phyloP scores from a whole-genome alignment of 768 basidiomycete species.

The Vishniacozyma victoriae region DNA sequence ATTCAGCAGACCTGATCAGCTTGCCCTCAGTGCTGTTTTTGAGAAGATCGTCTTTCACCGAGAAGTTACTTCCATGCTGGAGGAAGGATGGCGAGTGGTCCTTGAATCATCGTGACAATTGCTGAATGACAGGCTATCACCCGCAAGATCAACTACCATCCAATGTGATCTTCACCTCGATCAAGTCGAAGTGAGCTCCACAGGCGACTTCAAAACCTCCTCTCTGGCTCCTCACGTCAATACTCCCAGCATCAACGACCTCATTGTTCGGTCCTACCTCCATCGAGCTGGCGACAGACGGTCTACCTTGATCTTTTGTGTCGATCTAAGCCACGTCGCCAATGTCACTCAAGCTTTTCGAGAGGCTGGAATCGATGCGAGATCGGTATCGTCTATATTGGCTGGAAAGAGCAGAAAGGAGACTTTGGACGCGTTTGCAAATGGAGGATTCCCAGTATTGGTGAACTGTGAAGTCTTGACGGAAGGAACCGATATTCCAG shows the following conservation, averaged over 20 bases:
- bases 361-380: constrained; percentile 71
- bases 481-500: constrained; percentile 91
- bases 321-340: constrained; percentile 72
- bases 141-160: constrained; percentile 78
- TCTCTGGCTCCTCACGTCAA: constrained; percentile 79
- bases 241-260: constrained; percentile 65
- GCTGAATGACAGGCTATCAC: constrained; percentile 60
- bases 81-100: constrained; percentile 63
- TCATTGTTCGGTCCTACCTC: constrained; percentile 77
- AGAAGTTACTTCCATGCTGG: constrained; percentile 86
- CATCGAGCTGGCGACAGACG: constrained; percentile 72
- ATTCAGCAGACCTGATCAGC: constrained; percentile 82
- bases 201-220: constrained; percentile 74
- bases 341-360: constrained; percentile 69
- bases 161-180: constrained; percentile 66
- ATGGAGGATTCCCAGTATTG: constrained; percentile 72
- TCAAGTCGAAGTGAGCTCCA: constrained; percentile 58
- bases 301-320: constrained; percentile 89
- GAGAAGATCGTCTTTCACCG: constrained; percentile 87
- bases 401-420: constrained; percentile 59
- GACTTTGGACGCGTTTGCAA: constrained; percentile 62
- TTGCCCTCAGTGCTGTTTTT: constrained; percentile 82
- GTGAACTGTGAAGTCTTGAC: constrained; percentile 92
- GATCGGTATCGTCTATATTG: constrained; percentile 69
- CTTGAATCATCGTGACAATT: background rate